Conservation (phyloP, 768 basidiomycete genomes). For the Fibroporia radiculosa region DNA sequence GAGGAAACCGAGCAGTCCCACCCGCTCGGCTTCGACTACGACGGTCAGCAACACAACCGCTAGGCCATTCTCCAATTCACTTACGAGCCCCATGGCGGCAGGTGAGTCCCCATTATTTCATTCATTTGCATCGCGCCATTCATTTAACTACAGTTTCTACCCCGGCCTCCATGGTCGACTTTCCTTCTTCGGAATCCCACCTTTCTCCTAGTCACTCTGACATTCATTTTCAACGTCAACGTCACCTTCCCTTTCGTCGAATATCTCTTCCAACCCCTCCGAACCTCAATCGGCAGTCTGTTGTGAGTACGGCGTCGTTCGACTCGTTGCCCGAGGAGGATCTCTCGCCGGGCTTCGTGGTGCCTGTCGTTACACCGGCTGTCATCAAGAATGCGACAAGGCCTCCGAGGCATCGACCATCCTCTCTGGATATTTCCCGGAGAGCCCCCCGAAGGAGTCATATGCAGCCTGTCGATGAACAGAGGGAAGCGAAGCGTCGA, state of each 20-base stretch:
- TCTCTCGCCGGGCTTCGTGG: slow-evolving; percentile 16
- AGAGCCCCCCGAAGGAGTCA: slow-evolving; percentile 29
- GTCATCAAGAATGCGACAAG: slow-evolving; percentile 25
- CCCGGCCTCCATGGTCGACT: slow-evolving; percentile 20
- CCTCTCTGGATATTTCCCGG: slow-evolving; percentile 33
- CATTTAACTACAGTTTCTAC: slow-evolving; percentile 6
- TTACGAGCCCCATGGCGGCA: slow-evolving; percentile 9
- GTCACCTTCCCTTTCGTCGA: slow-evolving; percentile 40
- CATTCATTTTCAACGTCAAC: slow-evolving; percentile 34
- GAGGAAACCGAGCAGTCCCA: not conserved
- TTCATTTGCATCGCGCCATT: not conserved
- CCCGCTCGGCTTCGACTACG: not conserved
- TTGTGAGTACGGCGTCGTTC: slow-evolving; percentile 65
- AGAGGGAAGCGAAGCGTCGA: slow-evolving; percentile 45
- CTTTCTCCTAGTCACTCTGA: slow-evolving; percentile 12
- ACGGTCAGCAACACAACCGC: not conserved
- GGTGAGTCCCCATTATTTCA: slow-evolving; percentile 6
- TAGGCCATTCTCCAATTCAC: slow-evolving; percentile 1
- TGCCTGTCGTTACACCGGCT: slow-evolving; percentile 23
- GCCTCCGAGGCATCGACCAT: slow-evolving; percentile 23
- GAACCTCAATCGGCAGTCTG: slow-evolving; percentile 51
- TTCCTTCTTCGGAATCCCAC: slow-evolving; percentile 15
- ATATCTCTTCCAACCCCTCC: slow-evolving; percentile 34
- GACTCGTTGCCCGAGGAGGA: slow-evolving; percentile 60
- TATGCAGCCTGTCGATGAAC: slow-evolving; percentile 37